Evolutionary conservation across 202 grass and related monocot species (phyloP), one percentile per base, ranked within the genome.

Genomic region (Cymbopogon flexuosus): DNA sequence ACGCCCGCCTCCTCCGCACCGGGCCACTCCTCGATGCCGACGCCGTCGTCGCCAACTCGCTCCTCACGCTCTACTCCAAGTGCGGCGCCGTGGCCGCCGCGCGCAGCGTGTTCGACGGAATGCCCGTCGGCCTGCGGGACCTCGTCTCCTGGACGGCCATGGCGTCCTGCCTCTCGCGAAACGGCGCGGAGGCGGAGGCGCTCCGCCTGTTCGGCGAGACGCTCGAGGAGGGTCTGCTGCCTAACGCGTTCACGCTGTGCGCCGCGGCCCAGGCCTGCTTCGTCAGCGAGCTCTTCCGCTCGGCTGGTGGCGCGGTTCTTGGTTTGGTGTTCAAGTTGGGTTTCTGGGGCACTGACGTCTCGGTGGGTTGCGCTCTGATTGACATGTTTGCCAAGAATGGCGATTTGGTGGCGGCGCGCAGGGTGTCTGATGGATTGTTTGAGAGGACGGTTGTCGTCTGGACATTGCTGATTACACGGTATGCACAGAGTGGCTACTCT

Each of bases 131-230:
- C 41, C 72, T 62, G 57, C 78, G 86, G 57, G 81, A 94, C 81
- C 59, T 97, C 29, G 91, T 97, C 2, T 92, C 94, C 16, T 97
- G 91, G 91, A 90, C 94, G 19, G 71, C 94, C 7, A 88, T 97
- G 85, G 83, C 91, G 10, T 85, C 83, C 39, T 90, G 78, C 68
- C 83, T 89, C 15, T 88, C 88, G 3, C 79, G 89, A 8, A 92
- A 86, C 33, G 84, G 86, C 16, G 76, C 73, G 23, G 86, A 90
- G 59, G 21, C 13, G 8, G 81, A 68, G 24, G 78, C 89, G 5
- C 61, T 97, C 13, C 10, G 45, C 6, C 35, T 92, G 57, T 62
- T 97, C 66, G 24, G 70, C 39, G 81, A 89, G 73, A 82, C 88
- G 84, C 85, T 97, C 12, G 61, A 82, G 2, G 52, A 16, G 21